Evolutionary conservation across 2,329 filamentous ascomycete species (phyloP), one percentile per base, ranked within the genome.

Genomic region (Hypoxylon rubiginosum): DNA sequence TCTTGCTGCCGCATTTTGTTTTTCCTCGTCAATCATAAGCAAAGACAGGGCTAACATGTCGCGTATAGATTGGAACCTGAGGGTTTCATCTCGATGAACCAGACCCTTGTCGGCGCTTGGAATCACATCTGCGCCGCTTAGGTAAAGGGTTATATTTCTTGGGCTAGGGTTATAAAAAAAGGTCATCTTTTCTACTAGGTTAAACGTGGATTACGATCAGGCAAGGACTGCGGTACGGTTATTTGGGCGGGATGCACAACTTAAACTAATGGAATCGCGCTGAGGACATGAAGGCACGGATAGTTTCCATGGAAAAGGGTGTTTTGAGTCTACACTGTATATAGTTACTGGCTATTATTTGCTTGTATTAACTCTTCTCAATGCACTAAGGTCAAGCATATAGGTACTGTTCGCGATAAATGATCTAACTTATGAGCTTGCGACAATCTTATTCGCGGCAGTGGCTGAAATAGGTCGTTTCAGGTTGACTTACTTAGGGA

Each of bases 21-120:
- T 46, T 11, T 59, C 17, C 28, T 56, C 54, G 13, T 13, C n/a
- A 4, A 3, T 41, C n/a, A 5, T 13, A 10, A 8, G 13, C n/a
- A n/a, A 13, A 41, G 7, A 13, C 13, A 41, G 4, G 39, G n/a
- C 39, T 43, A 43, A 43, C 39, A 8, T n/a, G 39, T 19, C 39
- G n/a, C n/a, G 13, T 52, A 34, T 34, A 77, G 75, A 6, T 48
- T 77, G 46, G 64, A 73, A 13, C 71, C 74, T 15, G 63, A 67
- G 11, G 66, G 51, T 15, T 76, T 76, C 58, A 66, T 75, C n/a
- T 46, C 55, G 4, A 65, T 61, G 24, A 72, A 72, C 28, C 55
- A 75, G 62, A 67, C 65, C 4, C 62, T 72, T 10, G 72, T 75
- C 45, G 75, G 74, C 2, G 74, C 70, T 10, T 77, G 74, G 74